Conservation (phyloP, 495 filamentous ascomycete genomes). For the Xylaria acuta region DNA sequence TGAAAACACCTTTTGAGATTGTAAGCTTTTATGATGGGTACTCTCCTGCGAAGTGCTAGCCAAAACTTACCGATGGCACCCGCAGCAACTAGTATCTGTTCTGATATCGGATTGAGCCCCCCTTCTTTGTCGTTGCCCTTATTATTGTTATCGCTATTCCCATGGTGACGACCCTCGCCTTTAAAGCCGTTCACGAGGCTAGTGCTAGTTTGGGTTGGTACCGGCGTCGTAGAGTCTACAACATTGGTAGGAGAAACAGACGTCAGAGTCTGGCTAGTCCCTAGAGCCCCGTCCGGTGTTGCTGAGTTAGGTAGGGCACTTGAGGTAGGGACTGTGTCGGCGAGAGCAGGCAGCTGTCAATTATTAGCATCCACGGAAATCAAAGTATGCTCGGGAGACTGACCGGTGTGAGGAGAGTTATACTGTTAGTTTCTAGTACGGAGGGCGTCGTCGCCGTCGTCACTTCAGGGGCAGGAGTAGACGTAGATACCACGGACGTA, state of each 20-base stretch:
- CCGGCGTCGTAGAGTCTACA: not conserved
- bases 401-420: not conserved
- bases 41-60: not conserved
- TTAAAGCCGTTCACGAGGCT: no score
- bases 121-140: not conserved
- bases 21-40: not conserved
- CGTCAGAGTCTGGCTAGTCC: not conserved
- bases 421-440: not conserved
- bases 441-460: conserved; percentile 1
- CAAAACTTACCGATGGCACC: conserved; percentile 55
- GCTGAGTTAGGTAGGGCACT: not conserved
- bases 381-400: not conserved
- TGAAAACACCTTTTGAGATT: conserved; percentile 44
- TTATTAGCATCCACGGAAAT: not conserved
- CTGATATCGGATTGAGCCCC: conserved; percentile 43
- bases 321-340: not conserved
- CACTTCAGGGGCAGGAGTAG: conserved; percentile 2
- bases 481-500: conserved; percentile 10
- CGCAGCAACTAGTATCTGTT: conserved; percentile 54
- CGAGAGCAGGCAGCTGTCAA: conserved; percentile 4
- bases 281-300: not conserved
- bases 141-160: not conserved
- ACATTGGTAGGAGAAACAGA: not conserved
- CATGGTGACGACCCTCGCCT: not conserved
- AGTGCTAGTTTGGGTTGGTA: not conserved